Evolutionary conservation across 305 asterid species (phyloP).

Genomic region (Striga hermonthica): DNA sequence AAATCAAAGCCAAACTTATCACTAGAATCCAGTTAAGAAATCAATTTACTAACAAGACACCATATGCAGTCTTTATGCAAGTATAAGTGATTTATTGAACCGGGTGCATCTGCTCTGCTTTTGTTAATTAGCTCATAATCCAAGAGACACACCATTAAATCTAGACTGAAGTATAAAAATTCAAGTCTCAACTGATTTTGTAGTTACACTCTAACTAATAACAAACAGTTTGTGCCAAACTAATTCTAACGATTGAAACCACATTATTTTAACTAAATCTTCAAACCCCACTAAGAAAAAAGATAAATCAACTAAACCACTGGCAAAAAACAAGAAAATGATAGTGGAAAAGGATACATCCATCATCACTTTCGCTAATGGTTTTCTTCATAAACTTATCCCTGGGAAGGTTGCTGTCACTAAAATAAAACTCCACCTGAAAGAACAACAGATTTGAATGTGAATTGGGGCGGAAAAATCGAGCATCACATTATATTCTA

Average conservation of each 20-base stretch:
- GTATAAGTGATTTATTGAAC: neutral
- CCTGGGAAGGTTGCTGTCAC: slow-evolving; percentile 93
- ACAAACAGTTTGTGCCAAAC: neutral
- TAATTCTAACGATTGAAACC: neutral
- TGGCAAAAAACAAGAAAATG: neutral
- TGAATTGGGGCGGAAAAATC: neutral
- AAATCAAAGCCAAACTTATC: slow-evolving; percentile 76
- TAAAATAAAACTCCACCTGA: slow-evolving; percentile 95
- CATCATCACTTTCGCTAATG: slow-evolving; percentile 74
- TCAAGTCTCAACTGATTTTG: neutral
- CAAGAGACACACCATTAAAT: neutral
- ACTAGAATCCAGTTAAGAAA: slow-evolving; percentile 67
- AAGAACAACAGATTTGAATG: neutral
- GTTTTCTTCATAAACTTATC: slow-evolving; percentile 67
- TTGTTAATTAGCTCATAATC: neutral
- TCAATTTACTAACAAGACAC: slow-evolving; percentile 1
- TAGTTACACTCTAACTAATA: neutral
- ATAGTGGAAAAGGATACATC: slow-evolving; percentile 63
- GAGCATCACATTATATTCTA: neutral
- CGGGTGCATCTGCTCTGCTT: no score
- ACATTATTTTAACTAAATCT: neutral
- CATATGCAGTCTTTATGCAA: neutral
- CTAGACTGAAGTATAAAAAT: neutral
- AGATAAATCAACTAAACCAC: neutral
- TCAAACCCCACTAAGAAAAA: neutral